phyloP scores from a whole-genome alignment of 441 rosid genomes.

The Populus hybrid region DNA sequence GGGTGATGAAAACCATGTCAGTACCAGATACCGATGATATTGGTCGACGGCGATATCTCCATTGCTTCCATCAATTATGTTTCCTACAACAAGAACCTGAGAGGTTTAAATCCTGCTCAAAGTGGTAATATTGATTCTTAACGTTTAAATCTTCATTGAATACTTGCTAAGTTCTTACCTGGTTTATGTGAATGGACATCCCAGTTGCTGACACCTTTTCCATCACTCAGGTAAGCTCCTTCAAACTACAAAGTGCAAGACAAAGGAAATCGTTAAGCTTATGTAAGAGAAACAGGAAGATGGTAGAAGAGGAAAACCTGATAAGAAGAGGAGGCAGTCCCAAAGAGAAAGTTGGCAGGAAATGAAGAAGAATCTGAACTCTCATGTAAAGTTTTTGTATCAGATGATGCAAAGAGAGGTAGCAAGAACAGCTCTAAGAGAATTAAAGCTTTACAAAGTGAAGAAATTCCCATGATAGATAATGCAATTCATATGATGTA shows the following conservation, averaged over 20 bases:
- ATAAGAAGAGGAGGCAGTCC: slow-evolving; percentile 36
- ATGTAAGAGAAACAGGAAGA: background rate
- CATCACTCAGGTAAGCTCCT: slow-evolving; percentile 46
- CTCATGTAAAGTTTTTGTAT: background rate
- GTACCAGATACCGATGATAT: slow-evolving; percentile 1
- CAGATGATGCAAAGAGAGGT: background rate
- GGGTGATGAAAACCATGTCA: background rate
- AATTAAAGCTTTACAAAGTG: background rate
- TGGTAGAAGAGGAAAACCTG: slow-evolving; percentile 18
- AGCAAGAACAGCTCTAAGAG: background rate
- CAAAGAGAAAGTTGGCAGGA: slow-evolving; percentile 29
- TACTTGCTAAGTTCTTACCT: background rate
- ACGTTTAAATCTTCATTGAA: slow-evolving; percentile 5
- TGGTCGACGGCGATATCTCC: background rate
- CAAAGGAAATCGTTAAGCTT: background rate
- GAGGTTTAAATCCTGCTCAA: background rate
- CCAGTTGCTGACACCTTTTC: slow-evolving; percentile 60
- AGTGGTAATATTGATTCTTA: background rate
- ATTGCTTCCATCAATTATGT: background rate
- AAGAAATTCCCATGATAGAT: background rate
- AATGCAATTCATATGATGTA: background rate
- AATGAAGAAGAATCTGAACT: background rate
- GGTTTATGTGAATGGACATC: slow-evolving; percentile 33
- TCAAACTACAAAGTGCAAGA: slow-evolving; percentile 20
- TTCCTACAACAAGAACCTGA: background rate